Evolutionary conservation across 768 basidiomycete species (phyloP).

Genomic region (Boletus bicolor): DNA sequence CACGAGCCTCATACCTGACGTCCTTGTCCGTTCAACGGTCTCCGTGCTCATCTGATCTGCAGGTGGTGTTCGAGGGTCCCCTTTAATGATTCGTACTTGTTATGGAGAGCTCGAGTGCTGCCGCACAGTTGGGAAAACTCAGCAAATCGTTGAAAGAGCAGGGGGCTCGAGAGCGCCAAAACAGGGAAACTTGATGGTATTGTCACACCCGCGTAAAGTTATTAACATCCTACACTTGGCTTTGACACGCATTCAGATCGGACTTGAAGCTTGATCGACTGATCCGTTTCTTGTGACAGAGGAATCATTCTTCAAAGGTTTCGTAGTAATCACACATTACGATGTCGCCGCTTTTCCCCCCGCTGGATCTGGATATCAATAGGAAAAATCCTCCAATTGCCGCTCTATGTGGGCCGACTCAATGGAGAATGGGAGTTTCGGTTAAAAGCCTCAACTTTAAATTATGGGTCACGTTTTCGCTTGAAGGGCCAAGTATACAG

Average conservation of each 20-base stretch:
- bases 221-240: not conserved
- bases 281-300: not conserved
- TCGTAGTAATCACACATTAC: not conserved
- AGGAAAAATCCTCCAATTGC: not conserved
- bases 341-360: not conserved
- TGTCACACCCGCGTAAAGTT: not conserved
- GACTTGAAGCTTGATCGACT: not conserved
- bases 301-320: not conserved
- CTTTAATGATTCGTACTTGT: slow-evolving; percentile 13
- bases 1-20: slow-evolving; percentile 11
- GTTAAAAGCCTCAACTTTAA: no score
- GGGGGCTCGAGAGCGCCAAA: slow-evolving; percentile 26
- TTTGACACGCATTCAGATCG: slow-evolving; percentile 11
- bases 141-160: slow-evolving; percentile 51
- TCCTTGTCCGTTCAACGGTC: slow-evolving; percentile 10
- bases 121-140: slow-evolving; percentile 58
- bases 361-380: not conserved
- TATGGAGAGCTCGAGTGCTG: not conserved
- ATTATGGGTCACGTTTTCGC: not conserved
- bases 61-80: slow-evolving; percentile 28
- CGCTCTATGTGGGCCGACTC: not conserved
- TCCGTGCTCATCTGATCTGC: slow-evolving; percentile 3
- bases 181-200: slow-evolving; percentile 8
- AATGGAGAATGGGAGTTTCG: no score
- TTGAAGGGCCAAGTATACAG: not conserved